Evolutionary conservation across 345 rosid species (phyloP).

Genomic region (Syzygium oleosum): DNA sequence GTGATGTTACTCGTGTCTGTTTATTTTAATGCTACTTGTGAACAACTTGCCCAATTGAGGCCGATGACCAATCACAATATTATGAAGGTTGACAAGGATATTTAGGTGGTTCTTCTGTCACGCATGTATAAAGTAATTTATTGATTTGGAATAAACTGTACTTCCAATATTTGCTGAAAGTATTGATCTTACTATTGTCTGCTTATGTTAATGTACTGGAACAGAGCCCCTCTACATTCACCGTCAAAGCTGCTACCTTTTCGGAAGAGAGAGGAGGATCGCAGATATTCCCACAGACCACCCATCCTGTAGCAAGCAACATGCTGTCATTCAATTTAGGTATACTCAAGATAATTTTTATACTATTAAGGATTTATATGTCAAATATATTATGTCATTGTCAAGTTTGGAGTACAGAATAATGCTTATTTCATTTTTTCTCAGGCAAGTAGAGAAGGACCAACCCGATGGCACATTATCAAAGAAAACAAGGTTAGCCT

Average conservation of each 20-base stretch:
- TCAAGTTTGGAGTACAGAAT: not conserved
- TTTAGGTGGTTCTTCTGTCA: not conserved
- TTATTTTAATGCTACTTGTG: not conserved
- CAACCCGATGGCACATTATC: slow-evolving; percentile 58
- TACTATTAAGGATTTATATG: not conserved
- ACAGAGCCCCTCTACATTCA: slow-evolving; percentile 93
- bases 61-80: not conserved
- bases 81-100: not conserved
- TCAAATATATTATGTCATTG: not conserved
- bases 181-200: not conserved
- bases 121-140: not conserved
- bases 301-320: slow-evolving; percentile 99
- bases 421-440: slow-evolving; percentile 5
- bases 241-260: slow-evolving; percentile 95
- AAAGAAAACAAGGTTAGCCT: slow-evolving; percentile 57
- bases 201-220: slow-evolving; percentile 6
- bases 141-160: not conserved
- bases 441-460: slow-evolving; percentile 75
- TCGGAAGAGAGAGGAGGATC: slow-evolving; percentile 89
- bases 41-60: not conserved
- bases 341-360: slow-evolving; percentile 7
- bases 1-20: not conserved
- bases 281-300: slow-evolving; percentile 97
- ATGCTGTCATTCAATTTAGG: slow-evolving; percentile 92
- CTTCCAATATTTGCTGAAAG: not conserved